Percentiles rank a stretch among this genome's conserved stretches.
phyloP scores from a whole-genome alignment of 139 green algal species.

The Monoraphidium neglectum region DNA sequence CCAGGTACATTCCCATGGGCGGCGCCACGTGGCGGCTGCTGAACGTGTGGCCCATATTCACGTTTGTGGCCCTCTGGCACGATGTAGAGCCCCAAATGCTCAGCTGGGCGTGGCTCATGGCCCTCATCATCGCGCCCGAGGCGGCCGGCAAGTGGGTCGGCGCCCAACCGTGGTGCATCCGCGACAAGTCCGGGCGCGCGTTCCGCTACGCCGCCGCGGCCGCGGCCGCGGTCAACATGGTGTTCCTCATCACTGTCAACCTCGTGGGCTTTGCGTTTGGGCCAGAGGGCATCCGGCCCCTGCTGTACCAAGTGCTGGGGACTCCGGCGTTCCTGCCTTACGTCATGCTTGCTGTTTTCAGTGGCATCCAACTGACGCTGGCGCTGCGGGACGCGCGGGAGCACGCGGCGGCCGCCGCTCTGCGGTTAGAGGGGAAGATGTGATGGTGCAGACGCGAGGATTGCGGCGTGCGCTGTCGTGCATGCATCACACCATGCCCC shows the following conservation, averaged over 20 bases:
- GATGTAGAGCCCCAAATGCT: conserved; percentile 85
- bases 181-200: conserved; percentile 15
- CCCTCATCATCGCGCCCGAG: conserved; percentile 70
- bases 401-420: neutral
- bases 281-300: conserved; percentile 42
- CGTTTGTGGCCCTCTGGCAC: conserved; percentile 96
- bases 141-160: conserved; percentile 49
- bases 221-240: conserved; percentile 63
- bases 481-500: too few relatives aligned
- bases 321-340: conserved; percentile 39
- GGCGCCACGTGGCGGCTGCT: conserved; percentile 57
- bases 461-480: too few relatives aligned
- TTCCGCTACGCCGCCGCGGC: conserved; percentile 52
- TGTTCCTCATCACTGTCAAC: conserved; percentile 81
- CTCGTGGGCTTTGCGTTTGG: conserved; percentile 81
- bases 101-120: conserved; percentile 86
- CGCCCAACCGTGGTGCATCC: conserved; percentile 13
- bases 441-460: too few relatives aligned
- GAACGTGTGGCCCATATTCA: conserved; percentile 93
- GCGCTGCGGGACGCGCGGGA: conserved; percentile 45
- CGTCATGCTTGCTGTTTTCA: conserved; percentile 65
- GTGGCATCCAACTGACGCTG: conserved; percentile 80
- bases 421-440: neutral
- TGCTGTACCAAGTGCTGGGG: conserved; percentile 50
- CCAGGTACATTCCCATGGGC: conserved; percentile 94